Evolutionary conservation across 2,329 filamentous ascomycete genomes (phyloP), one percentile per base, ranked within the genome.

Genomic region (Amauroascus verrucosus): DNA sequence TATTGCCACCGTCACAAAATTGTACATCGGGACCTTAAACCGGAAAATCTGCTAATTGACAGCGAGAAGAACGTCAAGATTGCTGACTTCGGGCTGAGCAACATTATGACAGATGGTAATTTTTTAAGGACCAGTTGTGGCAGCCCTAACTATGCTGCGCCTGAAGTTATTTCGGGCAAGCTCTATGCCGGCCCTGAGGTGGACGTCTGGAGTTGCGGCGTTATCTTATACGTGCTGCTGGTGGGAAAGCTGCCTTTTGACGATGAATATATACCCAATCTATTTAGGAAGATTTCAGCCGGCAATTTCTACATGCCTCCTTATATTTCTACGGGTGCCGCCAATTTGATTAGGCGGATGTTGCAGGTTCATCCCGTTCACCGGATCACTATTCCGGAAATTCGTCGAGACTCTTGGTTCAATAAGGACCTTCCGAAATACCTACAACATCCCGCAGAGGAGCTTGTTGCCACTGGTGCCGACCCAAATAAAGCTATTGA

Each of bases 61-160:
- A 88, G 94, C 60, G 85, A 94, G 56, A 84, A 95, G 65, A 96
- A 98, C 64, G 91, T 98, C 72, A 98, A 98, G 75, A 98, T 98
- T 73, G 93, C 93, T 63, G 93, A 98, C 72, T 98, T 98, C 62
- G 93, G 93, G 54, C 77, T 98, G 54, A 97, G 91, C 75, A 98
- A 98, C 68, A 98, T 98, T 72, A 98, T 98, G 93, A 97, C 93
- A 0, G 93, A 98, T 67, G 93, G 93, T 24, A 98, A 98, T 68
- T 98, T 98, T 67, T 80, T 98, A 64, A 97, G 96, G 74, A 98
- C 93, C 1, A 97, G 90, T 67, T 98, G 93, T 64, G 93, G 93
- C 51, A 97, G 91, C 66, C 93, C 93, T 40, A 98, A 98, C 70
- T 98, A 98, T 69, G 93, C 93, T 11, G 93, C 93, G 0, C 93